Percentiles rank a stretch among this genome's conserved stretches.
Conservation (phyloP, 768 basidiomycete genomes). For the Porpolomopsis calyptriformis region DNA sequence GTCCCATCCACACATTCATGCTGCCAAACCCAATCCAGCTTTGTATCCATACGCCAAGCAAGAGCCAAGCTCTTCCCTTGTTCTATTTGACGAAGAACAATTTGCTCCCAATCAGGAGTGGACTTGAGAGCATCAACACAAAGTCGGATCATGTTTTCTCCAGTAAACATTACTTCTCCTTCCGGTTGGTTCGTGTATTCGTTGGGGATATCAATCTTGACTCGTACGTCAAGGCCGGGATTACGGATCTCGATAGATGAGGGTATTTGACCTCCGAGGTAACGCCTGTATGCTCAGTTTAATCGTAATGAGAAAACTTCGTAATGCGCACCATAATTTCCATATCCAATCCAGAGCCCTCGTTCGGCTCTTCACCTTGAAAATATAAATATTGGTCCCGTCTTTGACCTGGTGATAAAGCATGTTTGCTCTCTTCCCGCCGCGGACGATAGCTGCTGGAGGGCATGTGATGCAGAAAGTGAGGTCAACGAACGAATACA, state of each 20-base stretch:
- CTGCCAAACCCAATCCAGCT: constrained; percentile 81
- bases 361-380: constrained; percentile 70
- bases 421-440: constrained; percentile 31
- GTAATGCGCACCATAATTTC: constrained; percentile 56
- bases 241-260: constrained; percentile 56
- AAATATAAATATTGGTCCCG: constrained; percentile 80
- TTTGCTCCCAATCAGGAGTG: constrained; percentile 49
- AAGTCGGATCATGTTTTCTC: constrained; percentile 50
- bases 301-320: not conserved
- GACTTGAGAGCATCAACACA: constrained; percentile 47
- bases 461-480: constrained; percentile 69
- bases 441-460: constrained; percentile 35
- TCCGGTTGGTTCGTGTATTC: constrained; percentile 13
- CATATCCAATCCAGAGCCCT: constrained; percentile 85
- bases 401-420: constrained; percentile 42
- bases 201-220: constrained; percentile 60
- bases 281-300: constrained; percentile 37
- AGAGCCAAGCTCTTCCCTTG: constrained; percentile 56
- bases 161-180: constrained; percentile 38
- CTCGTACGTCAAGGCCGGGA: constrained; percentile 53
- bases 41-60: constrained; percentile 65
- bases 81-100: constrained; percentile 43
- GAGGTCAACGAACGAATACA: constrained; percentile 82
- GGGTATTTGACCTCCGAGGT: constrained; percentile 66
- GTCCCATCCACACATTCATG: constrained; percentile 55